A percentile compares a stretch with the other conserved stretches of the same genome.
These are phyloP conservation scores for Euptelea pleiosperma DNA, from an alignment of 164 flowering plant genomes.

Conservation along the genomic window DNA sequence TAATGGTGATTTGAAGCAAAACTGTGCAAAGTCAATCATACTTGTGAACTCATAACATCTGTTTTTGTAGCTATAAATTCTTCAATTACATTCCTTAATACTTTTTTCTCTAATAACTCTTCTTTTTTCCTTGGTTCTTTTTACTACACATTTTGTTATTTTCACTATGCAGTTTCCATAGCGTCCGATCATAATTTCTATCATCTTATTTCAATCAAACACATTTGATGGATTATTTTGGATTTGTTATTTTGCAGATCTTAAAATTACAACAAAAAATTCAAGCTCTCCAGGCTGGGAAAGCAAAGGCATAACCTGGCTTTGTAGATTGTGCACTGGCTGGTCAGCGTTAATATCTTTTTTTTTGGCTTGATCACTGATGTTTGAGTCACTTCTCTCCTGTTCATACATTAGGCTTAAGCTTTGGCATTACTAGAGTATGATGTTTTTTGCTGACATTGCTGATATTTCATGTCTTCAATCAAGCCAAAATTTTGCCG, in stretches of 20 bases:
- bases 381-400: too few species aligned
- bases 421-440: too few species aligned
- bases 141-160: too few species aligned
- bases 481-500: too few species aligned
- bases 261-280: constrained; percentile 55
- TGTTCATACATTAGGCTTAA: neutral
- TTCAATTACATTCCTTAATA: too few species aligned
- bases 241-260: constrained; percentile 28
- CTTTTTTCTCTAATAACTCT: neutral
- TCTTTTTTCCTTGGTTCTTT: neutral
- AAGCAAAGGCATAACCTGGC: constrained; percentile 45
- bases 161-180: neutral
- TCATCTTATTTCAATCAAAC: neutral
- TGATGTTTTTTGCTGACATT: too few species aligned
- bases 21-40: too few species aligned
- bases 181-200: neutral
- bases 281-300: constrained; percentile 68
- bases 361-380: too few species aligned
- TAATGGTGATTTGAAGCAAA: too few species aligned
- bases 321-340: neutral
- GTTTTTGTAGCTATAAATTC: too few species aligned
- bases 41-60: too few species aligned
- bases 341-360: neutral
- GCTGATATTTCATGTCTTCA: too few species aligned
- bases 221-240: neutral